Conservation (phyloP, 306 rosid species). For the Sindora glabra region DNA sequence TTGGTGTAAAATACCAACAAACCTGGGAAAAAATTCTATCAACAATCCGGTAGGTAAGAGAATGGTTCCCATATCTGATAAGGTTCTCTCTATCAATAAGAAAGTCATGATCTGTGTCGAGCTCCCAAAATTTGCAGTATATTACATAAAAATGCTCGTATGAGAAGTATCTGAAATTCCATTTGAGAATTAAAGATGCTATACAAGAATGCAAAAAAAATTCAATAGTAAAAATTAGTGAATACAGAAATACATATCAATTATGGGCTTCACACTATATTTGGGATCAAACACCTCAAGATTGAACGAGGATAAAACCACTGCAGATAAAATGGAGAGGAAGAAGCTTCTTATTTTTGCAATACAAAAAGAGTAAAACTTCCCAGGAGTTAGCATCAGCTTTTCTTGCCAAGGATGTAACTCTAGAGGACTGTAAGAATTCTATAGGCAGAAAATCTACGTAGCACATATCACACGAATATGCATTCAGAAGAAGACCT, state of each 20-base stretch:
- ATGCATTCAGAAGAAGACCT: not conserved
- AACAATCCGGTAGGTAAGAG: constrained; percentile 97
- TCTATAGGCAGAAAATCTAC: not conserved
- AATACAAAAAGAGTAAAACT: not conserved
- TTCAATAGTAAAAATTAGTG: not conserved
- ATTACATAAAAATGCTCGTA: constrained; percentile 98
- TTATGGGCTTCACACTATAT: not conserved
- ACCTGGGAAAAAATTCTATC: constrained; percentile 99
- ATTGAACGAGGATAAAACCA: constrained; percentile 7
- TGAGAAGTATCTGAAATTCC: constrained; percentile 68
- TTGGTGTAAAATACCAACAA: constrained; percentile 25
- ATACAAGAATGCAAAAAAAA: not conserved
- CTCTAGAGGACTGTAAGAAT: not conserved
- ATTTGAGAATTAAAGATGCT: not conserved
- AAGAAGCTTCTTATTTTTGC: not conserved
- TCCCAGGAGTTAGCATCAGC: not conserved
- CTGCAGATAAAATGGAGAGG: not conserved
- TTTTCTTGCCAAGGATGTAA: not conserved
- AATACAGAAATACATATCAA: constrained; percentile 3
- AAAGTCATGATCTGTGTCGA: constrained; percentile 98
- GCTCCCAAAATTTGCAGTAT: constrained; percentile 99
- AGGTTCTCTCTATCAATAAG: constrained; percentile 95
- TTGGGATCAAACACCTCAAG: constrained; percentile 7
- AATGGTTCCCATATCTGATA: constrained; percentile 97
- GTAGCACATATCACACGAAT: not conserved